A percentile compares a stretch with the other conserved stretches of the same genome.
phyloP scores from a whole-genome alignment of 129 eudicot genomes.

The Artemisia annua region DNA sequence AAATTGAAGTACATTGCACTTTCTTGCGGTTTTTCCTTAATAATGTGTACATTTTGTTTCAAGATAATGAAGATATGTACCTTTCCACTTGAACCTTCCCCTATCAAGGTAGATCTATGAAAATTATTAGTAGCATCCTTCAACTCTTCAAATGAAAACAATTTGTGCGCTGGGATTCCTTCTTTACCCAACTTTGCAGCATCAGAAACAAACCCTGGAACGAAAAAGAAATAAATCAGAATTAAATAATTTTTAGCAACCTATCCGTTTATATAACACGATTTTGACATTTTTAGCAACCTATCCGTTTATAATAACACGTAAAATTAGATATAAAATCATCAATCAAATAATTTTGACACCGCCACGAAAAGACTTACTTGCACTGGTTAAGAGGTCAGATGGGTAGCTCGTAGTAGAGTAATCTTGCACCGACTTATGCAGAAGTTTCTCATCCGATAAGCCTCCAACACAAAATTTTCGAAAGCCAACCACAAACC shows the following conservation, averaged over 20 bases:
- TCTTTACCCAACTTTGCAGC: slow-evolving; percentile 53
- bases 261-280: no score
- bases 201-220: slow-evolving; percentile 48
- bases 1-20: no score
- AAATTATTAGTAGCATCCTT: slow-evolving; percentile 66
- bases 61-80: slow-evolving; percentile 49
- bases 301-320: no score
- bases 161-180: slow-evolving; percentile 46
- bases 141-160: slow-evolving; percentile 53
- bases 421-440: no score
- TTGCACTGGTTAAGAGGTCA: no score
- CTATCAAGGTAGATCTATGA: slow-evolving; percentile 44
- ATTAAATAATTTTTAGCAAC: slow-evolving; percentile 13
- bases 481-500: slow-evolving; percentile 37
- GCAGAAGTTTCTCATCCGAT: no score
- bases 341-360: no score
- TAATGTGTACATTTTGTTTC: background rate
- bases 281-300: no score
- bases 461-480: slow-evolving; percentile 2
- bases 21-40: background rate
- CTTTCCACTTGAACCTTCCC: slow-evolving; percentile 64
- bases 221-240: slow-evolving; percentile 1
- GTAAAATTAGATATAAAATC: no score
- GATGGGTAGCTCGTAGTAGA: no score
- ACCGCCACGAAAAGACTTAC: no score